These are phyloP conservation scores for Debaryomyces nepalensis DNA, from an alignment of 1,139 yeast species.

Conservation along the genomic window DNA sequence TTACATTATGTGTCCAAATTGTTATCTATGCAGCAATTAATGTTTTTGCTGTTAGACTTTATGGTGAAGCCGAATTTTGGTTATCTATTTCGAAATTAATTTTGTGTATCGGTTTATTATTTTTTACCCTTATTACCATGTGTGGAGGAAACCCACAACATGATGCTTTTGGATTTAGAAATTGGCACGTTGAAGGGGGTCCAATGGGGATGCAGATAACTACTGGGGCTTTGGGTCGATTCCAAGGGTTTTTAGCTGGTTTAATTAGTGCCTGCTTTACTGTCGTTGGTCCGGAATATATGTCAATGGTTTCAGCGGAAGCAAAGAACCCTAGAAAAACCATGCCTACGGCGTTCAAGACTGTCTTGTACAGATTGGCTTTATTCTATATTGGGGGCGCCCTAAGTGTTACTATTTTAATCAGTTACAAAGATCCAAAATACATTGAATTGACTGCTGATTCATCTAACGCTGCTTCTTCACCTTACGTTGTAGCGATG, in stretches of 20 bases:
- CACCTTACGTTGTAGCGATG: conserved; percentile 53
- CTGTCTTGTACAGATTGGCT: conserved; percentile 73
- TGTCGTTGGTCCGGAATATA: conserved; percentile 84
- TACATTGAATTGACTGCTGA: conserved; percentile 30
- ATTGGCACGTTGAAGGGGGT: conserved; percentile 57
- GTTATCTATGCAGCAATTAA: conserved; percentile 66
- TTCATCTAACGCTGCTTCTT: conserved; percentile 35
- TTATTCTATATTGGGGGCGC: conserved; percentile 65
- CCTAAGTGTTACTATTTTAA: conserved; percentile 43
- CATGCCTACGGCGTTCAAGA: conserved; percentile 79
- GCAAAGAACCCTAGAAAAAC: conserved; percentile 74
- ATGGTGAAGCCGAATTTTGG: conserved; percentile 86
- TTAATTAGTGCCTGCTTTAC: conserved; percentile 67
- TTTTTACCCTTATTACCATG: conserved; percentile 80
- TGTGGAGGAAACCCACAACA: conserved; percentile 78
- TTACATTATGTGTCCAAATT: conserved; percentile 65
- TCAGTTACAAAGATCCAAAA: conserved; percentile 46
- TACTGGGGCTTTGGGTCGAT: conserved; percentile 65
- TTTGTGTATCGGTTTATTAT: conserved; percentile 69
- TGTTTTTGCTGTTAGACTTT: conserved; percentile 69
- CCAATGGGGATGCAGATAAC: conserved; percentile 59
- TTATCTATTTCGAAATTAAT: conserved; percentile 73
- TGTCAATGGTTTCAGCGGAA: conserved; percentile 85
- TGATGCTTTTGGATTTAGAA: conserved; percentile 69
- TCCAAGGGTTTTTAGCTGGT: conserved; percentile 72